phyloP scores from a whole-genome alignment of 164 flowering plant species.

The Vitis rotundifolia region DNA sequence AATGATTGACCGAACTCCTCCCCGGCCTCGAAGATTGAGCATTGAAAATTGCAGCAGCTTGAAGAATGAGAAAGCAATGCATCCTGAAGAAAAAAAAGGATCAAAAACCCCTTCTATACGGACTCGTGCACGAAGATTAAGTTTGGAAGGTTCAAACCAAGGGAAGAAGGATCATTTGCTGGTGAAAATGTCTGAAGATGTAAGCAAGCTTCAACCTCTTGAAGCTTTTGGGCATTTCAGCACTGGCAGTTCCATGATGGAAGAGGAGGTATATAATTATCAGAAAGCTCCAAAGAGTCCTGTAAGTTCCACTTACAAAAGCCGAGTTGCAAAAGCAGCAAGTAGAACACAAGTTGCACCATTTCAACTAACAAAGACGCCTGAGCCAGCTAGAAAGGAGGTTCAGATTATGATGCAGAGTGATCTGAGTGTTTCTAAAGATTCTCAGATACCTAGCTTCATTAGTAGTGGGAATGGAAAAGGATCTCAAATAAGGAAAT shows the following conservation, averaged over 20 bases:
- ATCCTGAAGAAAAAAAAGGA: constrained; percentile 27
- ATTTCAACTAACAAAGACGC: constrained; percentile 48
- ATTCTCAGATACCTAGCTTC: constrained; percentile 30
- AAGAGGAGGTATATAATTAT: constrained; percentile 18
- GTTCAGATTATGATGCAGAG: constrained; percentile 22
- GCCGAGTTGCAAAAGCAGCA: constrained; percentile 19
- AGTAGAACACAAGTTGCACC: constrained; percentile 29
- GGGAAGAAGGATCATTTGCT: constrained; percentile 30
- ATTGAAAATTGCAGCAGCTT: constrained; percentile 31
- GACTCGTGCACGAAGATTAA: constrained; percentile 49
- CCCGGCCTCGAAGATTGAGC: constrained; percentile 35
- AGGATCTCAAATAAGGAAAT: constrained; percentile 74
- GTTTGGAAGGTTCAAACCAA: constrained; percentile 59
- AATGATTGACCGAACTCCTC: constrained; percentile 38
- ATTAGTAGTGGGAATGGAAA: constrained; percentile 36
- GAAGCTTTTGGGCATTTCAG: constrained; percentile 3
- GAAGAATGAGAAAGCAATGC: constrained; percentile 7
- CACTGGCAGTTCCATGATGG: constrained; percentile 20
- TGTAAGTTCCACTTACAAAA: constrained; percentile 25
- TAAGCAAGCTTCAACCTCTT: constrained; percentile 6
- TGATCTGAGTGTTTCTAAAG: constrained; percentile 29
- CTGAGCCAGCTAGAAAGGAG: constrained; percentile 45
- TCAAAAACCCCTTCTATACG: constrained; percentile 37
- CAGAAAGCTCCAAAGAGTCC: constrained; percentile 35
- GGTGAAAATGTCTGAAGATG: constrained; percentile 19